A percentile compares a stretch with the other conserved stretches of the same genome.
phyloP scores from a whole-genome alignment of 2,329 filamentous ascomycete genomes.

The Alternaria longipes region DNA sequence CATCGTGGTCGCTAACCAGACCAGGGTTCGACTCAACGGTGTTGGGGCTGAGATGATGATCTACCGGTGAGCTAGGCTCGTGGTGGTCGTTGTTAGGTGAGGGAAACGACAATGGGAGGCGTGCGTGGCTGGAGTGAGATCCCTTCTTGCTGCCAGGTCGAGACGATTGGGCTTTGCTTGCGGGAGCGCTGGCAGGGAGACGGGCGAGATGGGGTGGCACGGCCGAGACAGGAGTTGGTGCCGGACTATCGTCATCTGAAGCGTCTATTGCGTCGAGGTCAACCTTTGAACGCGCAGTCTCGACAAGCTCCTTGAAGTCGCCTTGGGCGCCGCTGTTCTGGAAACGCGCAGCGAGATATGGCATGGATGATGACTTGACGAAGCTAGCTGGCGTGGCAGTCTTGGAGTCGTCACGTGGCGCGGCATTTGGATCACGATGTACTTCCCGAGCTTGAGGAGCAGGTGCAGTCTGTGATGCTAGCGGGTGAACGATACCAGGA shows the following conservation, averaged over 20 bases:
- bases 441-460: conserved; percentile 42
- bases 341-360: conserved; percentile 53
- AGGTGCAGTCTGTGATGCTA: conserved; percentile 41
- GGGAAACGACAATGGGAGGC: conserved; percentile 44
- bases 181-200: conserved; percentile 40
- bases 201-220: conserved; percentile 45
- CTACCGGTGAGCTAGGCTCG: conserved; percentile 48
- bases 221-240: conserved; percentile 40
- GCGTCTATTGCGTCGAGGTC: conserved; percentile 48
- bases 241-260: conserved; percentile 48
- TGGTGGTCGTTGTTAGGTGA: conserved; percentile 40
- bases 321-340: conserved; percentile 55
- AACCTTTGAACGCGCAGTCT: conserved; percentile 48
- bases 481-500: conserved; percentile 49
- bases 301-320: conserved; percentile 49
- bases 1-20: conserved; percentile 61
- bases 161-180: conserved; percentile 42
- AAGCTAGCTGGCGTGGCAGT: conserved; percentile 36
- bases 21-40: conserved; percentile 61
- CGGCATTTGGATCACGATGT: conserved; percentile 39
- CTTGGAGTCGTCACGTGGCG: conserved; percentile 28
- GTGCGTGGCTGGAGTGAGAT: conserved; percentile 37
- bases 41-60: conserved; percentile 54
- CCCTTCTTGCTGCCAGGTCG: conserved; percentile 48
- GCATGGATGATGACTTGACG: conserved; percentile 52